Conservation (phyloP, 257 asterid species). For the Solanum appendiculatum region DNA sequence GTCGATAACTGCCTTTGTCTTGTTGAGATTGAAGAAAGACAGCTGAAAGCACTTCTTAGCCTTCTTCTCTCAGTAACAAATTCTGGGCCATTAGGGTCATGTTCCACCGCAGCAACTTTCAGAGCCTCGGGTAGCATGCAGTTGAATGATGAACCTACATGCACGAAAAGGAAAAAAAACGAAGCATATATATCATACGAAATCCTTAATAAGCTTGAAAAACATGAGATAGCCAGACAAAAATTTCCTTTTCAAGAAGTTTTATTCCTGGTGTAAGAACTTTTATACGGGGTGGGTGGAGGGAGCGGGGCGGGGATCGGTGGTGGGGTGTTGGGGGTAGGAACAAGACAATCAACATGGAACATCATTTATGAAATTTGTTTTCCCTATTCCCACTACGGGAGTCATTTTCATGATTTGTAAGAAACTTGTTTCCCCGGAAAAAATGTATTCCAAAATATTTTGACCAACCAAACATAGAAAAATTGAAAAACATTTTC, state of each 20-base stretch:
- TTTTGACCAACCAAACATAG: background rate
- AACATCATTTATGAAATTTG: background rate
- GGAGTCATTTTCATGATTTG: background rate
- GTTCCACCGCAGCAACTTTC: conserved; percentile 53
- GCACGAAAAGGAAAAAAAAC: too few species aligned
- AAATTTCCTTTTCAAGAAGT: background rate
- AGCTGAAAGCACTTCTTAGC: conserved; percentile 58
- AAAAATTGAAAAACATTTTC: background rate
- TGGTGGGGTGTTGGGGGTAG: background rate
- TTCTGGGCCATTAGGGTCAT: conserved; percentile 36
- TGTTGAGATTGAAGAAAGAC: conserved; percentile 68
- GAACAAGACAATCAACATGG: background rate
- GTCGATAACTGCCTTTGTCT: conserved; percentile 72
- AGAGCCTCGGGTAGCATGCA: conserved; percentile 73
- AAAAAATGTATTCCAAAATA: background rate
- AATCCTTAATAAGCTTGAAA: background rate
- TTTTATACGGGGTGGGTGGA: background rate
- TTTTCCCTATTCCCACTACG: background rate
- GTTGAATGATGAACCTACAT: conserved; percentile 64
- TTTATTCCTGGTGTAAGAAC: background rate
- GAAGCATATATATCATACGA: background rate
- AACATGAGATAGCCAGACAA: background rate
- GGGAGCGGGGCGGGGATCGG: background rate
- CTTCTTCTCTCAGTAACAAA: conserved; percentile 46
- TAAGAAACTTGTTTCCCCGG: background rate